Percentiles rank a stretch among this genome's conserved stretches.
Evolutionary conservation across 106 monocot genomes (phyloP).

Genomic region (Apostasia shenzhenica): DNA sequence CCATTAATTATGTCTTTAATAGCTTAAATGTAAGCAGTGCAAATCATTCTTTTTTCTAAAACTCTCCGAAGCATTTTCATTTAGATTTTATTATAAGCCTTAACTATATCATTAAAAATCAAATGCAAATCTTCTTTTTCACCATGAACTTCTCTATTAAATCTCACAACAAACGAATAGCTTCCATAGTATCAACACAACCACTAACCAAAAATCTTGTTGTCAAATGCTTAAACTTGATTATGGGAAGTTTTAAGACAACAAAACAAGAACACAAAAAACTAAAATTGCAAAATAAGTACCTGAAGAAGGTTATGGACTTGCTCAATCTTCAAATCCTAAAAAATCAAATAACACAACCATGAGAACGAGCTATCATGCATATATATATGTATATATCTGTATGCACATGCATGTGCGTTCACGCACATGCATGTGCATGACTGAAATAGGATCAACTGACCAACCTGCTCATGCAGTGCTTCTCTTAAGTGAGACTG

Average conservation of each 20-base stretch:
- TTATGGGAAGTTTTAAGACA: no score
- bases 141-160: no score
- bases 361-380: not conserved
- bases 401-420: not conserved
- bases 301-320: constrained; percentile 52
- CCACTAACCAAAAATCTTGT: not conserved
- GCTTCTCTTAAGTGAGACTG: constrained; percentile 55
- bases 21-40: no score
- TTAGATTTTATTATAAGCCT: no score
- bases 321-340: constrained; percentile 49
- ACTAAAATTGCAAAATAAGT: constrained; percentile 5
- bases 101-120: no score
- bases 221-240: not conserved
- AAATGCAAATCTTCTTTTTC: no score
- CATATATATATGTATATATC: not conserved
- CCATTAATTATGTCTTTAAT: no score
- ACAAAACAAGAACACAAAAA: not conserved
- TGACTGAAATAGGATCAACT: not conserved
- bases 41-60: no score
- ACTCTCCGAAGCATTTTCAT: no score
- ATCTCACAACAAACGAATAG: no score
- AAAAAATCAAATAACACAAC: constrained; percentile 6
- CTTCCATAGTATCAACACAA: not conserved
- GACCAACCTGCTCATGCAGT: constrained; percentile 48
- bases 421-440: not conserved